These are phyloP conservation scores for Lactifluus volemus DNA, from an alignment of 768 basidiomycete species.

Conservation along the genomic window DNA sequence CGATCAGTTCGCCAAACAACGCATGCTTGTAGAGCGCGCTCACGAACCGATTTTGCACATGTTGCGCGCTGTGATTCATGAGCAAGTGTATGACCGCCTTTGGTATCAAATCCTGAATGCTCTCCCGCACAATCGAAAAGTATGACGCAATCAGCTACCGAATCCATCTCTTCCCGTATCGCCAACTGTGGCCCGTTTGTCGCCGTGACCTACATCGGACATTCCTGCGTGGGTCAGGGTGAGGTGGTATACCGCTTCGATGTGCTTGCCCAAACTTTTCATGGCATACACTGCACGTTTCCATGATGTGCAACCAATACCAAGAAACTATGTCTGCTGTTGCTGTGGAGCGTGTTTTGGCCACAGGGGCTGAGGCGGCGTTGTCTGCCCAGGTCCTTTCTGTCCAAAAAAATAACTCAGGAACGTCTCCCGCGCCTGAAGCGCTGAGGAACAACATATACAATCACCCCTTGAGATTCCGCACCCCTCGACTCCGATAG, in stretches of 20 bases:
- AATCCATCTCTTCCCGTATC: conserved; percentile 55
- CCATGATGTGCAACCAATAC: conserved; percentile 68
- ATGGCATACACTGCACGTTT: conserved; percentile 90
- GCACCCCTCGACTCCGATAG: too few species aligned
- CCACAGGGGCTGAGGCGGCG: background rate
- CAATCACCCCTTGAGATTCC: too few species aligned
- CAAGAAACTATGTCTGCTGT: conserved; percentile 30
- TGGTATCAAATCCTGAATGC: conserved; percentile 88
- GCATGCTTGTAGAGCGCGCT: conserved; percentile 91
- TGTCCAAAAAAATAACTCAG: conserved; percentile 97
- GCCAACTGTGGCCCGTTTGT: too few species aligned
- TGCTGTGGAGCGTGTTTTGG: conserved; percentile 19
- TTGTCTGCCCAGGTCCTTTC: conserved; percentile 61
- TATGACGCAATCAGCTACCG: conserved; percentile 84
- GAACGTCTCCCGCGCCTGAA: conserved; percentile 70
- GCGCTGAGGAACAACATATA: too few species aligned
- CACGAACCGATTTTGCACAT: conserved; percentile 95
- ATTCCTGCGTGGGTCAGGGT: too few species aligned
- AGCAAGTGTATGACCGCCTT: conserved; percentile 99
- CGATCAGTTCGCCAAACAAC: conserved; percentile 83
- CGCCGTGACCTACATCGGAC: too few species aligned
- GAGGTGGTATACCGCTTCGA: conserved; percentile 72
- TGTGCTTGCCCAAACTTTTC: conserved; percentile 96
- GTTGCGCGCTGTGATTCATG: conserved; percentile 93
- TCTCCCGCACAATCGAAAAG: conserved; percentile 93